These are phyloP conservation scores for Leptomonas seymouri DNA, from an alignment of 208 protist species.

Conservation along the genomic window DNA sequence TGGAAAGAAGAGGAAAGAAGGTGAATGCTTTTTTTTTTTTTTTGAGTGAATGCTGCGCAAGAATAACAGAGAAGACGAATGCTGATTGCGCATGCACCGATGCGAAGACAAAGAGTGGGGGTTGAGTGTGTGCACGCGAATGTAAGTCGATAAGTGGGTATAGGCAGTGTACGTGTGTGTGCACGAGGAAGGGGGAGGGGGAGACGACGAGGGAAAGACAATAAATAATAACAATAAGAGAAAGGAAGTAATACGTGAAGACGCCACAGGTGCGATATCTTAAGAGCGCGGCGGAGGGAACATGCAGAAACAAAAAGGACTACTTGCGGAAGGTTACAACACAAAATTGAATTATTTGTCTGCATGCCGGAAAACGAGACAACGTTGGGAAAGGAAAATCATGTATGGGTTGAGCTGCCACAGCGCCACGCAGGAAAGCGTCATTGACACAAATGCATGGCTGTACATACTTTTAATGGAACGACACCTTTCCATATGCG, in stretches of 20 bases:
- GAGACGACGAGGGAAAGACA: not conserved
- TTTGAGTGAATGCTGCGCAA: not conserved
- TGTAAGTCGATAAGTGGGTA: too few species aligned
- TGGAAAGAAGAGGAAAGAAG: constrained; percentile 7
- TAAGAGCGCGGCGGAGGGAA: too few species aligned
- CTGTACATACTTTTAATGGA: too few species aligned
- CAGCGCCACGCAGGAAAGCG: not conserved
- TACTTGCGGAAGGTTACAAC: too few species aligned
- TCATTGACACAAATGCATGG: not conserved
- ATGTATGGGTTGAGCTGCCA: not conserved
- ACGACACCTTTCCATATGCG: too few species aligned
- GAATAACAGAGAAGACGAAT: not conserved
- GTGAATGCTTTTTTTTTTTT: too few species aligned
- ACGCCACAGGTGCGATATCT: too few species aligned
- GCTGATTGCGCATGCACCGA: too few species aligned
- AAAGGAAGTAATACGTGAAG: too few species aligned
- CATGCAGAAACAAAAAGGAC: constrained; percentile 16
- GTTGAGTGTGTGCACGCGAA: not conserved
- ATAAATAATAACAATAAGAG: not conserved
- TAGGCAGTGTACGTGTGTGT: not conserved
- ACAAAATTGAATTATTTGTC: not conserved
- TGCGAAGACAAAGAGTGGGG: too few species aligned
- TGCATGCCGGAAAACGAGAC: too few species aligned
- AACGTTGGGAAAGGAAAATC: not conserved
- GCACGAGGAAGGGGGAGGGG: not conserved